Evolutionary conservation across 2,329 filamentous ascomycete species (phyloP).

Genomic region (Penicillium sp.): DNA sequence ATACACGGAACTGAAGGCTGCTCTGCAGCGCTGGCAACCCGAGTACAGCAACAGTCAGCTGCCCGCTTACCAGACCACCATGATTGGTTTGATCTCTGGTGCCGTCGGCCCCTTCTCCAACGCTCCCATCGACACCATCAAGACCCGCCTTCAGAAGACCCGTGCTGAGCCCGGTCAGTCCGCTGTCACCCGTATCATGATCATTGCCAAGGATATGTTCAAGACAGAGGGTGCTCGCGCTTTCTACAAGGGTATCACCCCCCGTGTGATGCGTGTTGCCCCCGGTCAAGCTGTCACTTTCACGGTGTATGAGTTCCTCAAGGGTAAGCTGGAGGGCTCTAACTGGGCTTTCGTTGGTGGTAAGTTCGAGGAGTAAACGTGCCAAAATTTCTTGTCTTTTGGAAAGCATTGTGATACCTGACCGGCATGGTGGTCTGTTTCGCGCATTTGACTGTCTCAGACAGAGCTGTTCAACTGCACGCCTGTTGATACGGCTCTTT

Average conservation of each 20-base stretch:
- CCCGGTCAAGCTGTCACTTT: conserved; percentile 84
- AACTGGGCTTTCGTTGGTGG: conserved; percentile 58
- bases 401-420: conserved; percentile 28
- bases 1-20: conserved; percentile 87
- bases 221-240: conserved; percentile 90
- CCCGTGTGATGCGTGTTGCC: conserved; percentile 93
- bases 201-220: conserved; percentile 82
- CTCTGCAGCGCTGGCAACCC: conserved; percentile 70
- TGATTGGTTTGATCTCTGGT: conserved; percentile 86
- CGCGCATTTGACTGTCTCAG: conserved; percentile 5
- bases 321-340: conserved; percentile 68
- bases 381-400: conserved; percentile 5
- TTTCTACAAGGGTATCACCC: conserved; percentile 99
- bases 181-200: conserved; percentile 72
- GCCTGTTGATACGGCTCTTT: conserved; percentile 9
- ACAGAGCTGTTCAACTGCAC: conserved; percentile 9
- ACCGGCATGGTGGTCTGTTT: conserved; percentile 21
- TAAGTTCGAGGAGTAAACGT: conserved; percentile 61
- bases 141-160: conserved; percentile 90
- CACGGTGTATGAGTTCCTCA: conserved; percentile 73
- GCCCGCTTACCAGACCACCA: conserved; percentile 83
- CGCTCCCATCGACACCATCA: conserved; percentile 98
- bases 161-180: conserved; percentile 78
- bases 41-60: conserved; percentile 64
- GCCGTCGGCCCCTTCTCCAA: conserved; percentile 96